A percentile compares a stretch with the other conserved stretches of the same genome.
These are phyloP conservation scores for Aureobasidium sp. DNA, from an alignment of 2,329 filamentous ascomycete genomes.

Conservation along the genomic window DNA sequence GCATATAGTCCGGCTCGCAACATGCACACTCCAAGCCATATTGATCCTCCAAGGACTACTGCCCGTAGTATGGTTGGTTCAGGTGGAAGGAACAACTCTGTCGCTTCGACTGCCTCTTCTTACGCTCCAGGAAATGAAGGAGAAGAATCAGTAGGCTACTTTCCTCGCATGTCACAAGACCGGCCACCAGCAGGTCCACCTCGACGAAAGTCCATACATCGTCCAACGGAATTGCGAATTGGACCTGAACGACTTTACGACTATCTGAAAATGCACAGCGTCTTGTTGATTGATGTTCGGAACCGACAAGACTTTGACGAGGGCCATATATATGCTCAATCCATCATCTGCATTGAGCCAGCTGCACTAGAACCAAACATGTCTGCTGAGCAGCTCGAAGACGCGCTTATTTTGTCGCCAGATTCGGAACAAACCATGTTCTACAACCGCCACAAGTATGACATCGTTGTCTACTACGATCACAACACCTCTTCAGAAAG, in stretches of 20 bases:
- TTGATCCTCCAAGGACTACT: conserved; percentile 59
- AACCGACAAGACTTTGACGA: conserved; percentile 72
- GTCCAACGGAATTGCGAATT: conserved; percentile 54
- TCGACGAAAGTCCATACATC: conserved; percentile 40
- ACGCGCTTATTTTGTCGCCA: conserved; percentile 64
- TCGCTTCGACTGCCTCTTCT: conserved; percentile 30
- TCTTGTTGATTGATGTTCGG: conserved; percentile 82
- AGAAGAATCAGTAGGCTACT: conserved; percentile 33
- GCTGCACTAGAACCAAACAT: conserved; percentile 63
- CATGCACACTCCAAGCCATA: conserved; percentile 57
- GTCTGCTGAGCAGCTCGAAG: conserved; percentile 57
- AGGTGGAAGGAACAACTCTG: conserved; percentile 48
- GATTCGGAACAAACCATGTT: conserved; percentile 71
- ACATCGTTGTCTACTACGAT: conserved; percentile 89
- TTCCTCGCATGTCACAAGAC: conserved; percentile 27
- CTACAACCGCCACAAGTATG: conserved; percentile 64
- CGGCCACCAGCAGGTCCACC: conserved; percentile 20
- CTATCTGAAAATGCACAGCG: conserved; percentile 58
- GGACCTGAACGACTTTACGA: conserved; percentile 63
- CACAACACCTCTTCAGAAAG: conserved; percentile 53
- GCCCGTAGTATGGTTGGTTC: conserved; percentile 56
- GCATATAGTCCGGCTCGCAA: conserved; percentile 74
- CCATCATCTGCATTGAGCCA: conserved; percentile 85
- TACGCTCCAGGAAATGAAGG: conserved; percentile 32
- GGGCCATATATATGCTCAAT: conserved; percentile 79